phyloP scores from a whole-genome alignment of 331 rosid species.

The Malus hybrid region DNA sequence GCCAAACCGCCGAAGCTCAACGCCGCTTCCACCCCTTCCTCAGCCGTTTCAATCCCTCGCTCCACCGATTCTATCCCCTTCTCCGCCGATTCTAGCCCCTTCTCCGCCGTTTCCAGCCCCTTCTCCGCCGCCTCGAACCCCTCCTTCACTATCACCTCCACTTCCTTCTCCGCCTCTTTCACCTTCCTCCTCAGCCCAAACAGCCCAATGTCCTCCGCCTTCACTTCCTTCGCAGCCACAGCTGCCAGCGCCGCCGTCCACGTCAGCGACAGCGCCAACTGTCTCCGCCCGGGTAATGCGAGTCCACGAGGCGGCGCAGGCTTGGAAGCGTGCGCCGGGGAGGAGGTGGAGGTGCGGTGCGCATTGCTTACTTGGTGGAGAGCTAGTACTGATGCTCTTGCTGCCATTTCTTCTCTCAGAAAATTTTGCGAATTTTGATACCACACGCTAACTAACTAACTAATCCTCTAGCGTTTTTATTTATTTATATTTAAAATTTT shows the following conservation, averaged over 20 bases:
- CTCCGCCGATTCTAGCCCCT: background rate
- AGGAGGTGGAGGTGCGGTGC: constrained; percentile 10
- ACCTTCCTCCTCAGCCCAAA: constrained; percentile 72
- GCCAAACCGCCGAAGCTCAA: constrained; percentile 54
- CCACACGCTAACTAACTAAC: background rate
- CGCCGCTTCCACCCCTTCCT: constrained; percentile 34
- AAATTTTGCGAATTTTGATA: background rate
- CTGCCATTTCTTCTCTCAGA: constrained; percentile 36
- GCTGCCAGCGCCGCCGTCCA: constrained; percentile 39
- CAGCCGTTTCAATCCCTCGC: constrained; percentile 44
- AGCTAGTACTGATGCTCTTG: constrained; percentile 33
- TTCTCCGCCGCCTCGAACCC: constrained; percentile 49
- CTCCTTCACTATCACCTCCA: constrained; percentile 51
- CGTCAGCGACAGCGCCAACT: constrained; percentile 40
- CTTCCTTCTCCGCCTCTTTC: constrained; percentile 59
- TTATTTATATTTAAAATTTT: too few relatives aligned
- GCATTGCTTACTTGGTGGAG: constrained; percentile 25
- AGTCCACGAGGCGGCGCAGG: constrained; percentile 4
- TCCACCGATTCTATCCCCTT: constrained; percentile 33
- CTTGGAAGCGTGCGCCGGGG: constrained; percentile 8
- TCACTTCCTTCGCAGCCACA: constrained; percentile 29
- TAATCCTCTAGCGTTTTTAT: background rate
- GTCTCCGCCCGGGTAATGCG: constrained; percentile 41
- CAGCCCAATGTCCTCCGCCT: constrained; percentile 56
- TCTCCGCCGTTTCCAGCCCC: constrained; percentile 52